These are phyloP conservation scores for Stentor coeruleus DNA, from an alignment of 73 alveolate species.

Conservation along the genomic window DNA sequence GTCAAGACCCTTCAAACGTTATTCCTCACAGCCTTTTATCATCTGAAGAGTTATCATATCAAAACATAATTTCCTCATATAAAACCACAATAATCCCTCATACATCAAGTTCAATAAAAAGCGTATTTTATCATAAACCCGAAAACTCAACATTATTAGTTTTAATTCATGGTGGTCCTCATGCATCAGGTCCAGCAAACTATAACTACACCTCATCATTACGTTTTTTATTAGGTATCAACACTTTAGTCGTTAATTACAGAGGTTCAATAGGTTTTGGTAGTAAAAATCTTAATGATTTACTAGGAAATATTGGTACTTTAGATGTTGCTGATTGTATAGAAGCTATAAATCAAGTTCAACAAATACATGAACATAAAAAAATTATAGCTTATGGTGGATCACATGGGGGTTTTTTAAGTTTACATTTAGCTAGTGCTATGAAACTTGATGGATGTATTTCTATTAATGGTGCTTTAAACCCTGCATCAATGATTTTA, in stretches of 20 bases:
- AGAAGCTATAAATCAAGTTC: slow-evolving; percentile 30
- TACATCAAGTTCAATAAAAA: neutral
- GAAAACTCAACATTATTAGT: slow-evolving; percentile 36
- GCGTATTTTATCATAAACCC: neutral
- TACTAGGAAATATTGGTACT: slow-evolving; percentile 42
- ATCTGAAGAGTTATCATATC: neutral
- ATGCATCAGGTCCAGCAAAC: slow-evolving; percentile 26
- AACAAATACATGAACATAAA: slow-evolving; percentile 26
- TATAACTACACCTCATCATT: slow-evolving; percentile 20
- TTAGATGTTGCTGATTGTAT: slow-evolving; percentile 46
- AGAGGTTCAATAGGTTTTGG: slow-evolving; percentile 54
- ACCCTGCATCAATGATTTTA: slow-evolving; percentile 1
- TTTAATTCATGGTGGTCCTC: slow-evolving; percentile 64
- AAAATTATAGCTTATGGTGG: slow-evolving; percentile 53
- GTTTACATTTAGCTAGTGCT: slow-evolving; percentile 31
- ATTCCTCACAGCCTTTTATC: neutral
- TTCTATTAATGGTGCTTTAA: neutral
- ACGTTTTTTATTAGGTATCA: slow-evolving; percentile 32
- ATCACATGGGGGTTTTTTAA: slow-evolving; percentile 57
- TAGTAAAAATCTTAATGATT: slow-evolving; percentile 26
- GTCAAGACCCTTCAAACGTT: neutral
- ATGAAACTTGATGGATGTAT: neutral
- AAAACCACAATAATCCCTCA: neutral
- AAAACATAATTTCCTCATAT: neutral
- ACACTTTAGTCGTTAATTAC: slow-evolving; percentile 32